Percentiles rank a stretch among this genome's conserved stretches.
Evolutionary conservation across 225 moss, liverwort and hornwort genomes (phyloP).

Genomic region (Ulota crispa): DNA sequence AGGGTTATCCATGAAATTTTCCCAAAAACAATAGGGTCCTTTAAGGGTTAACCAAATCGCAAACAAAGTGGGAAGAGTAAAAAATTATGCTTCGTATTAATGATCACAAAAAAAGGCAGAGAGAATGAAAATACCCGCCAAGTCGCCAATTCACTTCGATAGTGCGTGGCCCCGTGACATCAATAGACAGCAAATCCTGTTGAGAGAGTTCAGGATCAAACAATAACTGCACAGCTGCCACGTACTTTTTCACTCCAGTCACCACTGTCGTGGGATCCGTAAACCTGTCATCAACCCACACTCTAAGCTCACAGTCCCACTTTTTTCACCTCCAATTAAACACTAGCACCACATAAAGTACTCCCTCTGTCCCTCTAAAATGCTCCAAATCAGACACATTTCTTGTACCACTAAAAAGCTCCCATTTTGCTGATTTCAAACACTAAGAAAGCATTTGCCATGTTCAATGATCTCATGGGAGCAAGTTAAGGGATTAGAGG

Average conservation of each 20-base stretch:
- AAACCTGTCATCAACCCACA: conserved; percentile 48
- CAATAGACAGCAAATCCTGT: conserved; percentile 65
- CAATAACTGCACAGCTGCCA: conserved; percentile 56
- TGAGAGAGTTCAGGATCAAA: conserved; percentile 75
- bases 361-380: too few species aligned
- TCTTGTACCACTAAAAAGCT: too few species aligned
- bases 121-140: conserved; percentile 51
- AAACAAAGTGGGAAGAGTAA: neutral
- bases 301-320: neutral
- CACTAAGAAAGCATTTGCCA: too few species aligned
- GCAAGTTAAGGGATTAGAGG: too few species aligned
- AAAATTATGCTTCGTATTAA: neutral
- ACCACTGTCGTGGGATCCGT: conserved; percentile 68
- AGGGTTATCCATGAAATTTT: too few species aligned
- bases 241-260: conserved; percentile 64
- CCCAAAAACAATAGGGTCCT: too few species aligned
- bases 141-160: conserved; percentile 79
- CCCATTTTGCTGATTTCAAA: too few species aligned
- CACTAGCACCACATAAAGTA: too few species aligned
- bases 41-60: too few species aligned
- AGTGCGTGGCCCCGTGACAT: conserved; percentile 66
- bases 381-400: too few species aligned
- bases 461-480: too few species aligned
- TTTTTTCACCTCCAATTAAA: neutral
- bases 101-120: neutral